A percentile compares a stretch with the other conserved stretches of the same genome.
These are phyloP conservation scores for Sabuloglossum arenarium DNA, from an alignment of 495 filamentous ascomycete genomes.

Conservation along the genomic window DNA sequence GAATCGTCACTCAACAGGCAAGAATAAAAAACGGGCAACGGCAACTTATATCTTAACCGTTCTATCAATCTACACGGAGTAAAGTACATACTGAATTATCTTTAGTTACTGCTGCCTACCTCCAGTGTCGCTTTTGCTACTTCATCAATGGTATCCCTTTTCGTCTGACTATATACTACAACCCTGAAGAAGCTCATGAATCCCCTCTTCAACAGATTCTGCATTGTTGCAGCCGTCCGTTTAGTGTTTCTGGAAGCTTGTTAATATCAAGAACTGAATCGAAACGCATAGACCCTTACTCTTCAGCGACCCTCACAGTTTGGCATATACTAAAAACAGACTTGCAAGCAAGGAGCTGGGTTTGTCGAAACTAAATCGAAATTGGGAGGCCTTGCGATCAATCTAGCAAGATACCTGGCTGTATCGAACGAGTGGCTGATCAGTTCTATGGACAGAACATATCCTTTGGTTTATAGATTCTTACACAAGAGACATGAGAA, in stretches of 20 bases:
- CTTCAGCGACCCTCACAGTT: not conserved
- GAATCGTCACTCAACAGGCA: too few relatives aligned
- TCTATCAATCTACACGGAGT: too few relatives aligned
- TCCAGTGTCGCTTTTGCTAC: slow-evolving; percentile 15
- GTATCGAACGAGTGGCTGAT: slow-evolving; percentile 47
- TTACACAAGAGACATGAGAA: too few relatives aligned
- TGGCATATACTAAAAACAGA: slow-evolving; percentile 77
- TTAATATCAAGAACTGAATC: not conserved
- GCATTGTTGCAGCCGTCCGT: slow-evolving; percentile 46
- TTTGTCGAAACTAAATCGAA: slow-evolving; percentile 53
- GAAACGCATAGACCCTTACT: not conserved
- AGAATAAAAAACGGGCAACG: too few relatives aligned
- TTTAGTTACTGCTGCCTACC: too few relatives aligned
- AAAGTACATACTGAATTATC: too few relatives aligned
- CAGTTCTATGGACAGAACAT: slow-evolving; percentile 23
- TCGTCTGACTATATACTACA: slow-evolving; percentile 64
- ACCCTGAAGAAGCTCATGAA: slow-evolving; percentile 90
- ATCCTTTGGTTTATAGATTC: slow-evolving; percentile 13
- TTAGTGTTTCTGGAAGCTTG: slow-evolving; percentile 18
- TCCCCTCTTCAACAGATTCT: slow-evolving; percentile 42
- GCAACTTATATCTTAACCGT: too few relatives aligned
- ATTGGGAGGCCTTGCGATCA: slow-evolving; percentile 30
- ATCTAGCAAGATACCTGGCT: slow-evolving; percentile 40
- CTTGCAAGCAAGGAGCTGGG: slow-evolving; percentile 76
- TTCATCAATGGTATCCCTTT: slow-evolving; percentile 50